Conservation (phyloP, 1,284 basidiomycete genomes). For the Heterobasidion irregulare region DNA sequence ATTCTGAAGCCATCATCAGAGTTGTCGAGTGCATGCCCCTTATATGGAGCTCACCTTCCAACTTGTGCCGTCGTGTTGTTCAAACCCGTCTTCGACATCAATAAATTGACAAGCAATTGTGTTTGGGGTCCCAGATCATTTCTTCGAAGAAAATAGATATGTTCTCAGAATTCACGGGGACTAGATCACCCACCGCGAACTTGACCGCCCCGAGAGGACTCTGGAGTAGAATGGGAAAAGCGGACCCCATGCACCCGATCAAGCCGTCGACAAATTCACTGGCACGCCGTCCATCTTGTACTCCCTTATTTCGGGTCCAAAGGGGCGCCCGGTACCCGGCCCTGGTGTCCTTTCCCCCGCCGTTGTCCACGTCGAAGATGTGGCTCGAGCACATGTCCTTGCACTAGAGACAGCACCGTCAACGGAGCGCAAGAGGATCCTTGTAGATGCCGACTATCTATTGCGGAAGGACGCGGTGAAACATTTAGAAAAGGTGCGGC, state of each 20-base stretch:
- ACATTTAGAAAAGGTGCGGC: no score
- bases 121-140: conserved; percentile 1
- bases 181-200: conserved; percentile 3
- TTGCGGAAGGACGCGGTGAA: no score
- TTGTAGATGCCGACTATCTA: no score
- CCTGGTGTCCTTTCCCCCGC: no score
- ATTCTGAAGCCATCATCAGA: conserved; percentile 11
- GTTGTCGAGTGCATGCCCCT: neutral
- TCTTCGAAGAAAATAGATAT: conserved; percentile 6
- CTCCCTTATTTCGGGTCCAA: no score
- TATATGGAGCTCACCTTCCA: conserved; percentile 28
- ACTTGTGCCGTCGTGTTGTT: conserved; percentile 30
- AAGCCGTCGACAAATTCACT: neutral
- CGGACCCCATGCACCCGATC: conserved; percentile 20
- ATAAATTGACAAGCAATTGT: conserved; percentile 33
- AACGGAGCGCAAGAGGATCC: no score
- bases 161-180: conserved; percentile 1
- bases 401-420: no score
- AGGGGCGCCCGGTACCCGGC: no score
- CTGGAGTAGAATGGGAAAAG: conserved; percentile 5
- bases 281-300: no score
- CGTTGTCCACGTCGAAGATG: no score
- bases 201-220: conserved; percentile 3
- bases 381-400: no score
- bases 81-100: conserved; percentile 32